These are phyloP conservation scores for Dendrobium officinale DNA, from an alignment of 106 monocot species.

Conservation along the genomic window DNA sequence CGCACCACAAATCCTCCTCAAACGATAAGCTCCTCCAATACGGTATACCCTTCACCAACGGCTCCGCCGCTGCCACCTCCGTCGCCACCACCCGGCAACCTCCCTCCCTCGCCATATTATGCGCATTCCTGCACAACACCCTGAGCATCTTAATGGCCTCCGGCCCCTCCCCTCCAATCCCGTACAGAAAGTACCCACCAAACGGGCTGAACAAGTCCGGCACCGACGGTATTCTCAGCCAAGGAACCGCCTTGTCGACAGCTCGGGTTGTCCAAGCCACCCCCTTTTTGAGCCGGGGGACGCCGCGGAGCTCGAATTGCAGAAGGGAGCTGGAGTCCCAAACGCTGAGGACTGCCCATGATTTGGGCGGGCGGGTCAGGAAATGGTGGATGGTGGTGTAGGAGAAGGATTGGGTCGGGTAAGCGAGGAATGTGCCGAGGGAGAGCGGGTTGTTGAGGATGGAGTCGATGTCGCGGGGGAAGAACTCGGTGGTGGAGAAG, in stretches of 20 bases:
- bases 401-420: slow-evolving; percentile 2
- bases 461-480: slow-evolving; percentile 77
- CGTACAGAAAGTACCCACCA: slow-evolving; percentile 77
- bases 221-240: slow-evolving; percentile 69
- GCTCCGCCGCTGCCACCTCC: slow-evolving; percentile 54
- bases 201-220: slow-evolving; percentile 89
- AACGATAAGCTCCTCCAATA: slow-evolving; percentile 47
- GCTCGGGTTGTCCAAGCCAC: slow-evolving; percentile 46
- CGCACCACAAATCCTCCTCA: slow-evolving; percentile 71
- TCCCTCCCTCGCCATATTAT: slow-evolving; percentile 48
- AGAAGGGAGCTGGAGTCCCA: slow-evolving; percentile 79
- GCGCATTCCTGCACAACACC: slow-evolving; percentile 42
- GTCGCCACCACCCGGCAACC: slow-evolving; percentile 63
- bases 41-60: slow-evolving; percentile 43
- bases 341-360: slow-evolving; percentile 85
- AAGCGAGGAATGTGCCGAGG: slow-evolving; percentile 60
- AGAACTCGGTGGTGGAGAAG: slow-evolving; percentile 69
- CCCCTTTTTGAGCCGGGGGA: slow-evolving; percentile 17
- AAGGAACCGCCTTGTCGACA: slow-evolving; percentile 57
- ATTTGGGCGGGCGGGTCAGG: slow-evolving; percentile 34
- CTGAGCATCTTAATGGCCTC: slow-evolving; percentile 16
- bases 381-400: slow-evolving; percentile 12
- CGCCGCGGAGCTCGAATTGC: slow-evolving; percentile 65
- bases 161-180: slow-evolving; percentile 59
- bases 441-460: slow-evolving; percentile 53